Base-by-base conservation (phyloP, 163 green algal species). In the Trebouxia gelatinosa region DNA sequence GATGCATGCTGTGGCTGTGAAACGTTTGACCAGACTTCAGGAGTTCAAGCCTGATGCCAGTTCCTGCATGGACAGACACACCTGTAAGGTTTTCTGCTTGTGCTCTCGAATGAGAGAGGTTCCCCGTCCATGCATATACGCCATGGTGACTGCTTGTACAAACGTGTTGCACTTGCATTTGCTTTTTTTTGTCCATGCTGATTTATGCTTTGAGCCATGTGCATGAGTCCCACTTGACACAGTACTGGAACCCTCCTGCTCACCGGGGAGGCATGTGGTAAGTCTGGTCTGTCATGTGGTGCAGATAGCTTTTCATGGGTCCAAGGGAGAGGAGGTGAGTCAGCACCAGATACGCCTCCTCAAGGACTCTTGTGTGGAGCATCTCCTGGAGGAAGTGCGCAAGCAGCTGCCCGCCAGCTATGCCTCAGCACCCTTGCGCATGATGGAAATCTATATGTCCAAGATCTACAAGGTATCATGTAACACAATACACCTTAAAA, bases 391-490 rank as follows among this genome's bases (percentile, higher is more conserved):
- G 0, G 85, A 86, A 48, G 85, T 86, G 64, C 43, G 46, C 28
- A 29, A 40, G 39, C 31, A 62, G n/a, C 40, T 61, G 13, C 28
- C 29, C 9, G 43, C 67, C 31, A 19, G 17, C 35, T 67, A 39
- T 13, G 57, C 35, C 17, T 29, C 37, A 35, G 28, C 57, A 38
- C 81, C 85, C 58, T 84, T 99, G 82, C 90, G 95, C 46, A 81
- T 99, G 67, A 67, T 99, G 77, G 92, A 98, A 81, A 77, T 97
- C 21, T 92, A 91, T 48, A 78, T 92, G 59, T 87, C 77, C 82
- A 92, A 92, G 65, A 94, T 99, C 62, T 97, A 91, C 90, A 97
- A 97, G 90, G 91, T 91, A 65, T 17, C 43, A 28, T 62, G 19
- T n/a, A n/a, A n/a, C 39, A 31, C 2, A 0, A 11, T 28, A 43